Conservation (phyloP, 805 yeast genomes). For the Saturnispora zaruensis region DNA sequence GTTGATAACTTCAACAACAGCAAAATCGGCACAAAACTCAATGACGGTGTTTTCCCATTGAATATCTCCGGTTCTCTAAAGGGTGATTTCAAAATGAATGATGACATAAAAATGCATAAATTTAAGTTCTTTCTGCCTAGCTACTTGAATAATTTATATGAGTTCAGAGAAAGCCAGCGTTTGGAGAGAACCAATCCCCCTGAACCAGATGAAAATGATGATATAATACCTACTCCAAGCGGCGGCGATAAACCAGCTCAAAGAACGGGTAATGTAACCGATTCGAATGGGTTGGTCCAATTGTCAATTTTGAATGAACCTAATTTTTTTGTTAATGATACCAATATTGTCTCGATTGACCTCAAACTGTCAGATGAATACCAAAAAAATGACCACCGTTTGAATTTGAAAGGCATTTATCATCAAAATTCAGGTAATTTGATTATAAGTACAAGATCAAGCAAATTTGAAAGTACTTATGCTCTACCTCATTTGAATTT, state of each 20-base stretch:
- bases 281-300: constrained; percentile 18
- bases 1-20: constrained; percentile 5
- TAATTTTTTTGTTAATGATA: constrained; percentile 1
- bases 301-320: constrained; percentile 11
- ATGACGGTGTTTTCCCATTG: constrained; percentile 25
- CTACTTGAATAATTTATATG: constrained; percentile 20
- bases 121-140: constrained; percentile 27
- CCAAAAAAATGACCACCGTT: constrained; percentile 29
- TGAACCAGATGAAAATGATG: constrained; percentile 1
- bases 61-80: constrained; percentile 42
- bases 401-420: constrained; percentile 53
- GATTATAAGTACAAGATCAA: constrained; percentile 49
- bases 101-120: not conserved
- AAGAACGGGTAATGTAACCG: constrained; percentile 24
- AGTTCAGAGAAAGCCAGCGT: constrained; percentile 15
- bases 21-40: constrained; percentile 15
- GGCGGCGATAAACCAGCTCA: constrained; percentile 3
- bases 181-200: constrained; percentile 7
- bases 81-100: constrained; percentile 31
- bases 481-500: constrained; percentile 52
- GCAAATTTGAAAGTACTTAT: constrained; percentile 53
- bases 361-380: not conserved
- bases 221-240: constrained; percentile 2
- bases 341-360: constrained; percentile 11
- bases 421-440: constrained; percentile 60